A percentile compares a stretch with the other conserved stretches of the same genome.
Conservation (phyloP, 805 yeast genomes). For the Saturnispora silvae region DNA sequence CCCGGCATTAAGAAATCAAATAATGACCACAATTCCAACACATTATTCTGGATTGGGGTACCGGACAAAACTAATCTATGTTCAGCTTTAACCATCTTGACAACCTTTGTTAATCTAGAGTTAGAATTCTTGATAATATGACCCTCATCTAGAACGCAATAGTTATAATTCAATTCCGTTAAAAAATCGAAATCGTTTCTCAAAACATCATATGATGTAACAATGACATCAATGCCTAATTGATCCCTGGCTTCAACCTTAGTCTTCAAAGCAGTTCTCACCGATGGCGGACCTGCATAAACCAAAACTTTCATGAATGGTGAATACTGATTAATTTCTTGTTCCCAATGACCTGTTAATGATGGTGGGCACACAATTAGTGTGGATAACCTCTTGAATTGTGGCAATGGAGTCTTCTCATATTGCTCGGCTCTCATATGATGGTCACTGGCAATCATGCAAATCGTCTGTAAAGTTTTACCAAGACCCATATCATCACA, state of each 20-base stretch:
- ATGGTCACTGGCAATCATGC: conserved; percentile 95
- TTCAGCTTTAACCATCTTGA: conserved; percentile 71
- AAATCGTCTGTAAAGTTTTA: conserved; percentile 91
- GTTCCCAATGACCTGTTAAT: conserved; percentile 98
- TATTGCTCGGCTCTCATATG: conserved; percentile 69
- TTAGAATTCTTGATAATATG: conserved; percentile 90
- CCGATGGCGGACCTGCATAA: conserved; percentile 87
- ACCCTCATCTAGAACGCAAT: conserved; percentile 95
- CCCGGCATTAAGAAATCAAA: conserved; percentile 99
- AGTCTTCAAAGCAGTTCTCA: conserved; percentile 46
- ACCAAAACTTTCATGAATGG: conserved; percentile 76
- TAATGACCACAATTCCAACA: conserved; percentile 91
- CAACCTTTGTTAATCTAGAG: conserved; percentile 82
- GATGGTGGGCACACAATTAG: conserved; percentile 94
- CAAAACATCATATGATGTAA: conserved; percentile 93
- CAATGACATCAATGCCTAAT: conserved; percentile 55
- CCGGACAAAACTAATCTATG: conserved; percentile 90
- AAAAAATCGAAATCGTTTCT: conserved; percentile 76
- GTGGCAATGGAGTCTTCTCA: conserved; percentile 46
- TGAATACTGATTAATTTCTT: conserved; percentile 81
- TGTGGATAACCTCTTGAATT: conserved; percentile 69
- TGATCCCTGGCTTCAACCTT: conserved; percentile 33
- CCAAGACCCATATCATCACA: conserved; percentile 99
- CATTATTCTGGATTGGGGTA: conserved; percentile 97
- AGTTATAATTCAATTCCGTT: conserved; percentile 60